These are phyloP conservation scores for Picea abies DNA, from an alignment of 83 land plant genomes.

Conservation along the genomic window DNA sequence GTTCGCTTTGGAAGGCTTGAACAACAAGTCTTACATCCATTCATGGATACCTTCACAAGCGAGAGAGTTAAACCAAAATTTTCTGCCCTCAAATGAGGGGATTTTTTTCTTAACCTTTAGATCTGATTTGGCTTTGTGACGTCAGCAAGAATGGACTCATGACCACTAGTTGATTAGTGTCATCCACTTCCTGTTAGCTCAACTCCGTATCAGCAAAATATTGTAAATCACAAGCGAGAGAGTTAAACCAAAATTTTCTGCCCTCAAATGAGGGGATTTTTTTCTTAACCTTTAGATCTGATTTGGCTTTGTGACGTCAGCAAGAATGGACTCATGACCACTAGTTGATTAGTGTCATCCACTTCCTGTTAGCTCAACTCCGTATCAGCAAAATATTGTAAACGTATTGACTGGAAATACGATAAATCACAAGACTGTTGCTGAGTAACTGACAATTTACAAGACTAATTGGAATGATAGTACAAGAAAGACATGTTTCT, in stretches of 20 bases:
- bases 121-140: neutral
- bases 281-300: neutral
- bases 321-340: neutral
- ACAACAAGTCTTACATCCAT: neutral
- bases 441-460: no score
- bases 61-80: no score
- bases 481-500: neutral
- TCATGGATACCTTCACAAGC: neutral
- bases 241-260: no score
- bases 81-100: no score
- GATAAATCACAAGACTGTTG: neutral
- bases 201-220: neutral
- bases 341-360: neutral
- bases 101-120: neutral
- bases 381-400: neutral
- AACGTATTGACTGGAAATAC: neutral
- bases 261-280: no score
- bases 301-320: neutral
- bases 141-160: neutral
- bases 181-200: neutral
- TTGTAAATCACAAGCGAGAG: neutral
- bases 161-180: neutral
- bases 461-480: no score
- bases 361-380: neutral
- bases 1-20: neutral